Percentiles rank a stretch among this genome's conserved stretches.
phyloP scores from a whole-genome alignment of 495 filamentous ascomycete species.

The Podospora australis region DNA sequence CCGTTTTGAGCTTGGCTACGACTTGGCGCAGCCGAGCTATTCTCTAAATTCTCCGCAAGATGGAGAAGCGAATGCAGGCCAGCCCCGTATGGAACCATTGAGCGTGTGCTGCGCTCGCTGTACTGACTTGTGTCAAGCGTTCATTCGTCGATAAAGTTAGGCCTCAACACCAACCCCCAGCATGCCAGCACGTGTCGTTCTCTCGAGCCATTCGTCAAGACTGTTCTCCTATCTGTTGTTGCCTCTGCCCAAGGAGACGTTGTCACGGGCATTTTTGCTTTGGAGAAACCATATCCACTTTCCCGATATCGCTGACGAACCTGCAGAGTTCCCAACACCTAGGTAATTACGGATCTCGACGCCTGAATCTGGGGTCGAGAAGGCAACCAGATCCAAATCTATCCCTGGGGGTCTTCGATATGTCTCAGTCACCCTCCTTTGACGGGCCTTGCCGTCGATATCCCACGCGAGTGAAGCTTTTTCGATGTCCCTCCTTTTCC shows the following conservation, averaged over 20 bases:
- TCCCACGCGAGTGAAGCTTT: not conserved
- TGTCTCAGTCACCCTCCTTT: conserved; percentile 16
- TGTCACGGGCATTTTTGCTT: conserved; percentile 4
- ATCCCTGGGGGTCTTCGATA: conserved; percentile 2
- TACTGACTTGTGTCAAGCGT: conserved; percentile 29
- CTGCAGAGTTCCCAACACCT: conserved; percentile 9
- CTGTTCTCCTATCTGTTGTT: conserved; percentile 3
- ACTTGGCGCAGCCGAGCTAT: conserved; percentile 13
- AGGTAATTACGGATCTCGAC: not conserved
- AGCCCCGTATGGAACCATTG: conserved; percentile 16
- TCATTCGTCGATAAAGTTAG: conserved; percentile 22
- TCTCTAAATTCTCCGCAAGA: conserved; percentile 15
- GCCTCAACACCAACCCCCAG: conserved; percentile 16
- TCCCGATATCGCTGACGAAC: conserved; percentile 20
- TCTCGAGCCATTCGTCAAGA: conserved; percentile 7
- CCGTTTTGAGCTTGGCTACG: not conserved
- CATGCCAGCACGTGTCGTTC: conserved; percentile 11
- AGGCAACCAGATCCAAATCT: conserved; percentile 22
- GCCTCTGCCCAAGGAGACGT: conserved; percentile 6
- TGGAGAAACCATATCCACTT: not conserved
- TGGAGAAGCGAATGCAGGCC: conserved; percentile 16
- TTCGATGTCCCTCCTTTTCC: too few relatives aligned
- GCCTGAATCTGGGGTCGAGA: conserved; percentile 20
- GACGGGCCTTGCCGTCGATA: not conserved
- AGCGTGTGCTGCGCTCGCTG: conserved; percentile 1